These are phyloP conservation scores for Adansonia madagascariensis DNA, from an alignment of 441 rosid genomes.

Conservation along the genomic window DNA sequence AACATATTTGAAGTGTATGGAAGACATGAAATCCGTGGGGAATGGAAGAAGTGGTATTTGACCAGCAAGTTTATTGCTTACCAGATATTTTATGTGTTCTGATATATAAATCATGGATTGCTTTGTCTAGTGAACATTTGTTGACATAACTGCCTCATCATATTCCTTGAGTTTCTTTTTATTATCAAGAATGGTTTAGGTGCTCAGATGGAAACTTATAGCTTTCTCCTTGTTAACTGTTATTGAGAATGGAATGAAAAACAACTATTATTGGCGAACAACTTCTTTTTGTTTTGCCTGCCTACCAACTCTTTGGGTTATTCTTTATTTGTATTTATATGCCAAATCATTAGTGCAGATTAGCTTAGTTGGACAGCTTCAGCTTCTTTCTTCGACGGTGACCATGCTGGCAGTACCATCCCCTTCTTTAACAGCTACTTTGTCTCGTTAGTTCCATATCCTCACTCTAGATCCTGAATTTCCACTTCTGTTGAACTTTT, in stretches of 20 bases:
- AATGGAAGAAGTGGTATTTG: constrained; percentile 17
- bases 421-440: constrained; percentile 91
- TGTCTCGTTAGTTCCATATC: constrained; percentile 79
- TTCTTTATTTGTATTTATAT: constrained; percentile 24
- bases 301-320: constrained; percentile 29
- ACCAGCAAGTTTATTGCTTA: not conserved
- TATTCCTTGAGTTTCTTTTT: constrained; percentile 21
- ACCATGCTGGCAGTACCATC: constrained; percentile 94
- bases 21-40: not conserved
- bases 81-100: not conserved
- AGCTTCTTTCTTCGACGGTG: constrained; percentile 92
- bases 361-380: constrained; percentile 83
- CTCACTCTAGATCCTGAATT: constrained; percentile 23
- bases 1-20: not conserved
- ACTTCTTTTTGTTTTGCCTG: constrained; percentile 26
- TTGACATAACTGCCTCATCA: constrained; percentile 1
- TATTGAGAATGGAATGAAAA: constrained; percentile 23
- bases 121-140: not conserved
- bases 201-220: constrained; percentile 26
- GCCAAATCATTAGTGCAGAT: constrained; percentile 61
- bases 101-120: constrained; percentile 6
- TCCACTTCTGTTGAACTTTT: constrained; percentile 22
- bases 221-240: constrained; percentile 27
- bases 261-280: constrained; percentile 23
- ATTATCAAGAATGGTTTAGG: constrained; percentile 21